Evolutionary conservation across 257 asterid species (phyloP), one percentile per base, ranked within the genome.

Genomic region (Linaria vulgaris): DNA sequence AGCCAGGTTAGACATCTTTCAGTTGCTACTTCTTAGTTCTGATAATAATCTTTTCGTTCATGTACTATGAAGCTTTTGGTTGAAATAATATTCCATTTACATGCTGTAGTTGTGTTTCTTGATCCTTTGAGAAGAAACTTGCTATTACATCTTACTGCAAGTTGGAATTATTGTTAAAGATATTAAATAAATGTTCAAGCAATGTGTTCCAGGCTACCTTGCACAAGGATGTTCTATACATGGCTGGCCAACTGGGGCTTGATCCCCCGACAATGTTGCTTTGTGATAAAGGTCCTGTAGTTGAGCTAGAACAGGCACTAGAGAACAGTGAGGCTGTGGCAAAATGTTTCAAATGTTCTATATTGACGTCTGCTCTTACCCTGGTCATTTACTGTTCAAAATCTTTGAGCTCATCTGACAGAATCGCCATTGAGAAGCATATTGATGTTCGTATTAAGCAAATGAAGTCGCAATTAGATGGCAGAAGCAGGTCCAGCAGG

Each of bases 181-280:
- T 56, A 46, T 48, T 60, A 5, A 53, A 55, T 46, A 64, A 65
- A 59, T 63, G 53, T 70, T 56, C 27, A 34, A 44, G 61, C 67
- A 50, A 51, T 59, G 31, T 74, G 47, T 71, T 64, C 61, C 88
- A 91, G 99, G 97, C 99, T 45, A 92, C 96, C 59, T 72, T 81
- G 74, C 95, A 92, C 73, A 79, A 68, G 76, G 82, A 82, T 75
- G 71, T 89, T 59, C 72, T 92, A 67, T 72, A 89, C 70, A 89
- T 92, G 99, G 99, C 99, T 59, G 99, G 99, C 62, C 99, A 92
- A 64, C 69, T 92, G 80, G 99, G 97, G 51, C 95, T 92, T 62
- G 88, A 89, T 66, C 99, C 97, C 4, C 84, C 97, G 53, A 89
- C 96, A 34, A 92, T 89, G 99, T 61, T 83, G 78, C 91, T 92